Base-by-base conservation (phyloP, 2,329 filamentous ascomycete genomes). In the Claviceps capensis region DNA sequence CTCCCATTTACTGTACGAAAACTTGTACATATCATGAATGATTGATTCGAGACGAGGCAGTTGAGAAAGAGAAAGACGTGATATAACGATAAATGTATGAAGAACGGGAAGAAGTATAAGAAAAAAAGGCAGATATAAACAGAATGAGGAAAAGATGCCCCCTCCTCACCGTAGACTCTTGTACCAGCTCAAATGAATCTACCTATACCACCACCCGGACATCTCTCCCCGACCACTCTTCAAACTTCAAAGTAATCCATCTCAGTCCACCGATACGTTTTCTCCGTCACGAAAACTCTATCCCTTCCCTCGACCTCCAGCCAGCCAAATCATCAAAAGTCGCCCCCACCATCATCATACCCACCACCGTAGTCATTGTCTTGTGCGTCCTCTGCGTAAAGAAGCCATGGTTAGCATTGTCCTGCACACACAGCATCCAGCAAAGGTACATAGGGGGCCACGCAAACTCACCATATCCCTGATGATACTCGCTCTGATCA, bases 401-500 rank as follows among this genome's bases (percentile, higher is more conserved):
- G 2, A 47, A 13, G 30, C 30, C 36, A 48, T 14, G 47, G 30
- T 30, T 13, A 41, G 38, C 14, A 34, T 9, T 4, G 30, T 4
- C 30, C 30, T 34, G 30, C 9, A 34, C 30, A 11, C 30, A 34
- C 30, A 34, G 9, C 30, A 34, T 4, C 30, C 9, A 11, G 30
- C 30, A 11, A 11, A 34, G 8, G 1, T 11, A 7, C 26, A 30
- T 30, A 40, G 19, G 17, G 19, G 17, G 19, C 14, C 30, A 11
- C 30, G 9, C 30, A 34, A 16, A 65, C 67, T 64, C 59, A 71
- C 68, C 50, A 53, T 65, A 72, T 52, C 72, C 73, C 0, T 75
- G 66, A 42, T 69, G 59, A 52, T 76, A 83, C 34, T 78, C 76
- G 5, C 79, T 72, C 54, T 83, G 69, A 57, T 86, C 67, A 47